Evolutionary conservation across 2,329 filamentous ascomycete species (phyloP).

Genomic region (Aspergillus eucalypticola): DNA sequence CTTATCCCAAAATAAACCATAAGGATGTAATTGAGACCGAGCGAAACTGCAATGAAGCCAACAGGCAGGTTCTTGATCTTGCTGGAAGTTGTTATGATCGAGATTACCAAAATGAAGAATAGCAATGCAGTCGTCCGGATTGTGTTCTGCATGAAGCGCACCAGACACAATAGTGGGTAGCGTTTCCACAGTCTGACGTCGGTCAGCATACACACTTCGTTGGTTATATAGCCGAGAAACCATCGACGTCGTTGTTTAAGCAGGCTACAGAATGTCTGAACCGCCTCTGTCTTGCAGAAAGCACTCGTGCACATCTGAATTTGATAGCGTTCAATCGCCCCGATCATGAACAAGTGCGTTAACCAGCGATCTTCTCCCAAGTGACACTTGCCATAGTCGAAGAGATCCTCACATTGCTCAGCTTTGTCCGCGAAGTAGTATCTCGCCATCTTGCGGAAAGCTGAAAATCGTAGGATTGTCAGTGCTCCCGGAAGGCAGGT

Average conservation of each 20-base stretch:
- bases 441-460: conserved; percentile 94
- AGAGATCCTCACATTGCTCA: conserved; percentile 91
- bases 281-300: conserved; percentile 97
- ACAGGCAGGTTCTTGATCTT: conserved; percentile 77
- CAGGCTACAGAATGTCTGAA: conserved; percentile 80
- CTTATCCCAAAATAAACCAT: conserved; percentile 95
- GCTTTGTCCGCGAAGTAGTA: conserved; percentile 98
- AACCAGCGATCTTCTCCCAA: conserved; percentile 95
- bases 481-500: conserved; percentile 94
- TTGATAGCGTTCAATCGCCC: conserved; percentile 86
- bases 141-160: conserved; percentile 94
- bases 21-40: conserved; percentile 89
- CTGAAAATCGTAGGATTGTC: conserved; percentile 92
- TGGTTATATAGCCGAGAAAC: conserved; percentile 97
- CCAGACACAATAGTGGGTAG: conserved; percentile 81
- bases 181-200: conserved; percentile 88
- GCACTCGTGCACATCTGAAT: conserved; percentile 97
- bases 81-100: conserved; percentile 80
- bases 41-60: conserved; percentile 88
- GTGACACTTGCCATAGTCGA: conserved; percentile 95
- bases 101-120: conserved; percentile 91
- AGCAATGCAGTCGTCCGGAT: conserved; percentile 91
- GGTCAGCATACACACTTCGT: conserved; percentile 97
- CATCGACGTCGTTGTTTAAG: conserved; percentile 93
- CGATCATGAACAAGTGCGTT: conserved; percentile 98